phyloP scores from a whole-genome alignment of 192 early-diverging fungal species.

The Coemansia sp. region DNA sequence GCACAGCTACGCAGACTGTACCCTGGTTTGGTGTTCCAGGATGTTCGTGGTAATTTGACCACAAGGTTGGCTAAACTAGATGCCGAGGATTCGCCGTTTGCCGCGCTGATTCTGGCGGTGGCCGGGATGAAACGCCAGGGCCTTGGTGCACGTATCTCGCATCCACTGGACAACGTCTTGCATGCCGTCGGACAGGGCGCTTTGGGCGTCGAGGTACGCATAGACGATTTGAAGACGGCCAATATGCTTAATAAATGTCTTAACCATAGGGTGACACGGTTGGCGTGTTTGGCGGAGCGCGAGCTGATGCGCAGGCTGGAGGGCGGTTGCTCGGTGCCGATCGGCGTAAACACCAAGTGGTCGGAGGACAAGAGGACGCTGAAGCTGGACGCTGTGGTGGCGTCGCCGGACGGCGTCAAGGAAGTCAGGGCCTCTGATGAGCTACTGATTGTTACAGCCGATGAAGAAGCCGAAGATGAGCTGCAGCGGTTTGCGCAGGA shows the following conservation, averaged over 20 bases:
- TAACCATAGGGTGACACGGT: conserved; percentile 62
- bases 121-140: conserved; percentile 81
- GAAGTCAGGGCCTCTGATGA: conserved; percentile 58
- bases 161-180: conserved; percentile 66
- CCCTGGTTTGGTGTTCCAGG: conserved; percentile 74
- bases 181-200: conserved; percentile 95
- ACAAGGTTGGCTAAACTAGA: conserved; percentile 89
- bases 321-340: conserved; percentile 94
- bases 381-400: conserved; percentile 66
- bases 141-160: conserved; percentile 67
- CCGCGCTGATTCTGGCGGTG: conserved; percentile 80
- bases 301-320: conserved; percentile 84
- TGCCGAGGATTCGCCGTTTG: conserved; percentile 59
- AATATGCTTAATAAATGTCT: conserved; percentile 60
- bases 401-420: conserved; percentile 71
- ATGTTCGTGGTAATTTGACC: conserved; percentile 81
- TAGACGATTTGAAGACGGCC: conserved; percentile 57
- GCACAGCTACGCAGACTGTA: conserved; percentile 81
- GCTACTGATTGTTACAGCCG: background rate
- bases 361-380: conserved; percentile 24
- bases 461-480: conserved; percentile 1
- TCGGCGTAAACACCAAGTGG: conserved; percentile 76
- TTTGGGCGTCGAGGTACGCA: conserved; percentile 79
- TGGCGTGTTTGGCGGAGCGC: conserved; percentile 79
- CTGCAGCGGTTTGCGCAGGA: background rate